phyloP scores from a whole-genome alignment of 2,329 filamentous ascomycete species.

The Neurospora sp. region DNA sequence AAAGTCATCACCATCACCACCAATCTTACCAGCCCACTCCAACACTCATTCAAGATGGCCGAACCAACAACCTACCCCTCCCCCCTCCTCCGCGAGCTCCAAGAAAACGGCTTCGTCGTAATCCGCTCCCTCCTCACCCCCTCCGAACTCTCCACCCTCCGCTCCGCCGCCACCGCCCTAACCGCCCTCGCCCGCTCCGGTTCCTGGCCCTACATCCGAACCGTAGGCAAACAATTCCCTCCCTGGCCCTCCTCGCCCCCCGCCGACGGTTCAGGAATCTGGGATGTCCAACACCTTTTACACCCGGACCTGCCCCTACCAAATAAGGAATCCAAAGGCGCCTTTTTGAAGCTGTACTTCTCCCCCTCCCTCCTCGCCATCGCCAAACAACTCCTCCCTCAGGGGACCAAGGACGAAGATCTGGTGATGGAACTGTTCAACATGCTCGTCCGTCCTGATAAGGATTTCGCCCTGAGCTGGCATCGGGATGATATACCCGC shows the following conservation, averaged over 20 bases:
- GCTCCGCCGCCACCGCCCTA: constrained; percentile 46
- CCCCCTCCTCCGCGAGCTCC: constrained; percentile 31
- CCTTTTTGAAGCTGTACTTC: constrained; percentile 66
- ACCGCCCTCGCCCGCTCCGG: constrained; percentile 56
- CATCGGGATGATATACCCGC: constrained; percentile 74
- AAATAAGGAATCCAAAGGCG: constrained; percentile 33
- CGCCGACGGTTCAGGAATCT: constrained; percentile 54
- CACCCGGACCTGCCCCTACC: constrained; percentile 59
- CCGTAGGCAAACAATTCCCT: constrained; percentile 82
- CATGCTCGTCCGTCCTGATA: constrained; percentile 64
- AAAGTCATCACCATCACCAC: background rate
- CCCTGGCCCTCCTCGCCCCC: constrained; percentile 59
- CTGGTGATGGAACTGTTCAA: constrained; percentile 87
- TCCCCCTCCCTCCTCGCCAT: constrained; percentile 51
- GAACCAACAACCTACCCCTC: background rate
- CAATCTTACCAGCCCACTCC: background rate
- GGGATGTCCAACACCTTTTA: constrained; percentile 81
- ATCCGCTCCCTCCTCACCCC: constrained; percentile 55
- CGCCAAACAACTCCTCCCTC: constrained; percentile 51
- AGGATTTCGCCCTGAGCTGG: constrained; percentile 69
- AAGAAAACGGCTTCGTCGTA: constrained; percentile 66
- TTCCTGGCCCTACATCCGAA: constrained; percentile 72
- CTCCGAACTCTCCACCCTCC: constrained; percentile 47
- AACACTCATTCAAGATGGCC: background rate
- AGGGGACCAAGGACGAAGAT: constrained; percentile 41